Conservation (phyloP, 2,329 filamentous ascomycete genomes). For the Aspergillus awamori region DNA sequence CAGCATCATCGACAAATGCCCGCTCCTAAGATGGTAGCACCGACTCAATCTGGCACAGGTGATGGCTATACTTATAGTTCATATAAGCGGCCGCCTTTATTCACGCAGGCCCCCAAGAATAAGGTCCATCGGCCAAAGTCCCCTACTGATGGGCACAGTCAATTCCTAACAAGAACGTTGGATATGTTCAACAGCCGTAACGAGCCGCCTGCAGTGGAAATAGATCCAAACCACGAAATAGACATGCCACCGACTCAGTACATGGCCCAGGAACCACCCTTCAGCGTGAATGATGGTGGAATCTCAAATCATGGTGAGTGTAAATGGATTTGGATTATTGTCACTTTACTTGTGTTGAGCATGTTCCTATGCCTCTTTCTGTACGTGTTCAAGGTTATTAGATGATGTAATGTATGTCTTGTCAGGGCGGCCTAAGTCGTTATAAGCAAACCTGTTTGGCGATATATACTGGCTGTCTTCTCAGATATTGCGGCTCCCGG, state of each 20-base stretch:
- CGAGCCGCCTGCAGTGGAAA: neutral
- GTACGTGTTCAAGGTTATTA: conserved; percentile 27
- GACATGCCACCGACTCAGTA: neutral
- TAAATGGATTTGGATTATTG: conserved; percentile 27
- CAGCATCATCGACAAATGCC: neutral
- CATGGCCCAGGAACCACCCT: neutral
- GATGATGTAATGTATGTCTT: conserved; percentile 15
- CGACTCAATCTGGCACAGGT: no score
- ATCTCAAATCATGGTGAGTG: conserved; percentile 22
- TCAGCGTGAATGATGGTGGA: no score
- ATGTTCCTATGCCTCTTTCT: conserved; percentile 30
- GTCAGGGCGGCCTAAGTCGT: neutral
- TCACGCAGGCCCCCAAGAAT: neutral
- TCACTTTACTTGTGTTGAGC: conserved; percentile 23
- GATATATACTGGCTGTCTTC: neutral
- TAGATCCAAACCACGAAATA: neutral
- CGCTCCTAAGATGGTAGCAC: neutral
- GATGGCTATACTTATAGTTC: neutral
- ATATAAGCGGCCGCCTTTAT: neutral
- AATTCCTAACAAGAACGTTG: neutral
- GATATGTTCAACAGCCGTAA: neutral
- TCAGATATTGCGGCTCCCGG: neutral
- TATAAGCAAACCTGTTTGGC: neutral
- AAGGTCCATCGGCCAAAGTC: neutral
- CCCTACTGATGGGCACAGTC: neutral